Evolutionary conservation across 139 green algal species (phyloP).

Genomic region (Closterium sp.): DNA sequence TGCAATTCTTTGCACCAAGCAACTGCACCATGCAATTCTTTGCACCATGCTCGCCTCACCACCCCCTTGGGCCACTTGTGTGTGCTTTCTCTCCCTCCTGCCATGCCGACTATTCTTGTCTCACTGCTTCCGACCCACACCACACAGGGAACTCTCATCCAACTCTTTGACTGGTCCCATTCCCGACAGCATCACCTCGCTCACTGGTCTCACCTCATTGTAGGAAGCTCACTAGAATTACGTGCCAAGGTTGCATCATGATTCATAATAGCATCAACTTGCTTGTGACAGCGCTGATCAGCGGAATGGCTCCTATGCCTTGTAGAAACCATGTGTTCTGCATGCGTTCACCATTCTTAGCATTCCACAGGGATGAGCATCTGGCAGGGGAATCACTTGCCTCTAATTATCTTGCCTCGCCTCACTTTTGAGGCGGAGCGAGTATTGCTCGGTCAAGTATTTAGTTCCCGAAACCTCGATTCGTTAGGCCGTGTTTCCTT

Average conservation of each 20-base stretch:
- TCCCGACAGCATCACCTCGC: neutral
- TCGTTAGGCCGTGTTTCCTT: too few species aligned
- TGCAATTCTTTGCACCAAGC: neutral
- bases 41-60: neutral
- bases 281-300: neutral
- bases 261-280: neutral
- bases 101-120: neutral
- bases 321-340: too few species aligned
- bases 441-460: too few species aligned
- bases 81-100: neutral
- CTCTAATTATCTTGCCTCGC: too few species aligned
- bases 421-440: too few species aligned
- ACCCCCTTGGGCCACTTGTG: neutral
- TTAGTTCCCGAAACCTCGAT: too few species aligned
- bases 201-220: neutral
- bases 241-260: neutral
- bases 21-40: too few species aligned
- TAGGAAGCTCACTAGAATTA: neutral
- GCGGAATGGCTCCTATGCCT: neutral
- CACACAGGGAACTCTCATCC: neutral
- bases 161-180: neutral
- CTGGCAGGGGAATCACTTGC: too few species aligned
- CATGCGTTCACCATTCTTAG: too few species aligned
- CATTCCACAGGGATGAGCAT: too few species aligned
- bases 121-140: neutral